Base-by-base conservation (phyloP, 169 alveolate species). In the Eimeria necatrix region DNA sequence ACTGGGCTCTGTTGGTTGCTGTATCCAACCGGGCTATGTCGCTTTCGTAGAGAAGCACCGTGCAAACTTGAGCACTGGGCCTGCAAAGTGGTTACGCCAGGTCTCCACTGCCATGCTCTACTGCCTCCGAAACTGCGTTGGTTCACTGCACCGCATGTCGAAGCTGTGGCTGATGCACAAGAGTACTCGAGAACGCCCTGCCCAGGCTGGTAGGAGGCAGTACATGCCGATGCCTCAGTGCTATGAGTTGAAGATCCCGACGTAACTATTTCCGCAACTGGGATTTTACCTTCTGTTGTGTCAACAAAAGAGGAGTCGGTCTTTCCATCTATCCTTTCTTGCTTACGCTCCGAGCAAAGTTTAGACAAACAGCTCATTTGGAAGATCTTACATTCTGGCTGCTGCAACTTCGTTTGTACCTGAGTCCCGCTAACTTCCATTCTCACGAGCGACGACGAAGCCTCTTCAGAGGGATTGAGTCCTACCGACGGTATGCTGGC, bases 401-500 rank as follows among this genome's bases (percentile, higher is more conserved):
- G 91, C 60, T 83, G 91, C 18, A 59, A 83, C 32, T 32, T 24
- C 46, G n/a, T 9, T 16, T 52, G 73, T 83, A 52, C 16, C 32
- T 52, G 74, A 22, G 76, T 83, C 32, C 16, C 26, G 32, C 59
- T 83, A 53, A 32, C 14, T 9, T 83, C 76, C 70, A 52, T 18
- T 51, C 3, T 53, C 4, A 26, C 74, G 56, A 56, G 56, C 32
- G 18, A n/a, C 5, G 73, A 24, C 32, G 74, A 24, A 4, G 53
- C 59, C 46, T 83, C 91, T 53, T 52, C 53, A 24, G 91, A 83
- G 46, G 49, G 53, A 51, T 52, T 83, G 59, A 83, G 76, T 41
- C 4, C 18, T 24, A 83, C 10, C 18, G 90, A 81, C 32, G 73
- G 24, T 14, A 14, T 26, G 51, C 76, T 22, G 26, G 91, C 18